A percentile compares a stretch with the other conserved stretches of the same genome.
Conservation (phyloP, 2,329 filamentous ascomycete species). For the Scopulariopsis brevicaulis region DNA sequence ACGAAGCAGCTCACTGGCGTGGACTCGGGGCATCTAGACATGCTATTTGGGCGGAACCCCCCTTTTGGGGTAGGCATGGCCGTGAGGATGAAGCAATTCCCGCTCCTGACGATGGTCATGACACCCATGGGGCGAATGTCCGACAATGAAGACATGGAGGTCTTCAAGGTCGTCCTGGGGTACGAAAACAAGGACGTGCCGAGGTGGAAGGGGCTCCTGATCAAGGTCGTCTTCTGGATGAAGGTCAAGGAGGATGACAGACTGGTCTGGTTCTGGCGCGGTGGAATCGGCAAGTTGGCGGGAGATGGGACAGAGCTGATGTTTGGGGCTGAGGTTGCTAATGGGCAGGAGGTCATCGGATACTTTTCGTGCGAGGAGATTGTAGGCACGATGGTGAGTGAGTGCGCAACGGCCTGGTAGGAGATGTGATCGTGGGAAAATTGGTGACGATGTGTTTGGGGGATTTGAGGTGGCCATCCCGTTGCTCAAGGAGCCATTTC, state of each 20-base stretch:
- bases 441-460: not conserved
- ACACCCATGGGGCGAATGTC: conserved; percentile 10
- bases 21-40: conserved; percentile 65
- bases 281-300: not conserved
- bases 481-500: not conserved
- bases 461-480: not conserved
- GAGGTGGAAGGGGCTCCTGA: conserved; percentile 42
- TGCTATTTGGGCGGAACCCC: conserved; percentile 65
- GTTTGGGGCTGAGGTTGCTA: not conserved
- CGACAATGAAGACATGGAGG: conserved; percentile 24
- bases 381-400: conserved; percentile 2
- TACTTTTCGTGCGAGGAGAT: conserved; percentile 4
- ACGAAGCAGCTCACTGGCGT: conserved; percentile 58
- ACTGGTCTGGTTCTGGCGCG: conserved; percentile 3
- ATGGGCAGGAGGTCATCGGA: not conserved
- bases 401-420: not conserved
- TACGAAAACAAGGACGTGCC: conserved; percentile 56
- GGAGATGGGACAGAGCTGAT: not conserved
- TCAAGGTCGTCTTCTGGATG: conserved; percentile 2
- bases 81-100: conserved; percentile 57
- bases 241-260: not conserved
- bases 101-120: conserved; percentile 34
- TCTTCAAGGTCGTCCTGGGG: conserved; percentile 55
- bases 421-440: not conserved
- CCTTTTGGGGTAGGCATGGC: conserved; percentile 68